These are phyloP conservation scores for Pleurotus cornucopiae DNA, from an alignment of 768 basidiomycete species.

Conservation along the genomic window DNA sequence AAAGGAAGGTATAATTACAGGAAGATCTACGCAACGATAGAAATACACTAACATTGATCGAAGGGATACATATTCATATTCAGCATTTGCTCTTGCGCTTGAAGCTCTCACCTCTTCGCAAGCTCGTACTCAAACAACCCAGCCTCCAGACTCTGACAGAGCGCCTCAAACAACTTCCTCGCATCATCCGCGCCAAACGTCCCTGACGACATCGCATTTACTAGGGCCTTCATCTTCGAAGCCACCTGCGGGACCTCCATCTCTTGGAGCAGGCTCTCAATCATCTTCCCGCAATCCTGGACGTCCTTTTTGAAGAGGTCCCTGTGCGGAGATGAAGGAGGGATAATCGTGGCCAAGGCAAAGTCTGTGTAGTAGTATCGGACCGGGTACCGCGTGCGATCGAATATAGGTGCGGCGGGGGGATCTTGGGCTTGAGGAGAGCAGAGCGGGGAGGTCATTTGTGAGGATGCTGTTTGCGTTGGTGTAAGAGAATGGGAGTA, in stretches of 20 bases:
- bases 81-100: too few relatives aligned
- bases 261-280: constrained; percentile 29
- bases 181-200: constrained; percentile 47
- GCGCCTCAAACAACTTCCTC: constrained; percentile 44
- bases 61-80: too few relatives aligned
- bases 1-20: too few relatives aligned
- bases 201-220: constrained; percentile 42
- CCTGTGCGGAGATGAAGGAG: constrained; percentile 9
- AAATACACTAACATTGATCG: too few relatives aligned
- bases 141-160: constrained; percentile 39
- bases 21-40: too few relatives aligned
- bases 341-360: constrained; percentile 19
- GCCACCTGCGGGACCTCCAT: constrained; percentile 40
- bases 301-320: constrained; percentile 32
- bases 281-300: constrained; percentile 33
- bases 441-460: not conserved
- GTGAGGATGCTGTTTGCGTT: not conserved
- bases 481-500: not conserved
- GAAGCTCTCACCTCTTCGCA: too few relatives aligned
- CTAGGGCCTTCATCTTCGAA: constrained; percentile 37
- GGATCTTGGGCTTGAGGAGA: not conserved
- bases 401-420: not conserved
- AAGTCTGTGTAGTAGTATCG: constrained; percentile 32
- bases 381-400: constrained; percentile 18
- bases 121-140: constrained; percentile 29